These are phyloP conservation scores for Fistulifera solaris DNA, from an alignment of 108 stramenopile species.

Conservation along the genomic window DNA sequence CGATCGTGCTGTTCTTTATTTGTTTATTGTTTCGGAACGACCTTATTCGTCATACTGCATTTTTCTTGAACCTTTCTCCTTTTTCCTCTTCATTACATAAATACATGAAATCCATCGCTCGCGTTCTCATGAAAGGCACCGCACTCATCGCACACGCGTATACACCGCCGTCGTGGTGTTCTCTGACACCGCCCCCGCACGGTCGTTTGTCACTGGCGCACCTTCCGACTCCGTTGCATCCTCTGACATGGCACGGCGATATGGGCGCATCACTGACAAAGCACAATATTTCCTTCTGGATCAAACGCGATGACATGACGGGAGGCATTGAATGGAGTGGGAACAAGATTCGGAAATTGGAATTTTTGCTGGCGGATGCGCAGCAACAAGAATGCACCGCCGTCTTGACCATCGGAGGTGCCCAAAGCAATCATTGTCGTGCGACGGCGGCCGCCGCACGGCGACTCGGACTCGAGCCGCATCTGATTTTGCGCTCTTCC, in stretches of 20 bases:
- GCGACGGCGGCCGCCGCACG: conserved; percentile 80
- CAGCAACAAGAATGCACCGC: conserved; percentile 34
- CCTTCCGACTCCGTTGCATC: conserved; percentile 58
- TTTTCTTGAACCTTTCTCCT: too few species aligned
- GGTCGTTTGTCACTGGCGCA: conserved; percentile 53
- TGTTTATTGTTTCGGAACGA: too few species aligned
- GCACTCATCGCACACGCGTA: conserved; percentile 20
- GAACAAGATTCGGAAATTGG: conserved; percentile 86
- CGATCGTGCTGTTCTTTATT: too few species aligned
- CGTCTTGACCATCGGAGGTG: conserved; percentile 86
- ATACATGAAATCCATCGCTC: not conserved
- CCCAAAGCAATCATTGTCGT: conserved; percentile 87
- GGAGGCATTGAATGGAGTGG: conserved; percentile 79
- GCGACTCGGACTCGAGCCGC: conserved; percentile 68
- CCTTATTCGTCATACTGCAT: too few species aligned
- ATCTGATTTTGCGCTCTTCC: conserved; percentile 63
- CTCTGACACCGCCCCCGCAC: conserved; percentile 13
- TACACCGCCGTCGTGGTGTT: conserved; percentile 40
- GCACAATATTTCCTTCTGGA: conserved; percentile 30
- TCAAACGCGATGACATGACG: conserved; percentile 85
- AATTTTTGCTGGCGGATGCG: conserved; percentile 85
- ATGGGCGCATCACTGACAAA: conserved; percentile 16
- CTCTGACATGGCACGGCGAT: too few species aligned
- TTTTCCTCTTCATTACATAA: too few species aligned
- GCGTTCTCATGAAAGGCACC: conserved; percentile 1